Percentiles rank a stretch among this genome's conserved stretches.
Evolutionary conservation across 768 basidiomycete species (phyloP).

Genomic region (Polyporus arcularius): DNA sequence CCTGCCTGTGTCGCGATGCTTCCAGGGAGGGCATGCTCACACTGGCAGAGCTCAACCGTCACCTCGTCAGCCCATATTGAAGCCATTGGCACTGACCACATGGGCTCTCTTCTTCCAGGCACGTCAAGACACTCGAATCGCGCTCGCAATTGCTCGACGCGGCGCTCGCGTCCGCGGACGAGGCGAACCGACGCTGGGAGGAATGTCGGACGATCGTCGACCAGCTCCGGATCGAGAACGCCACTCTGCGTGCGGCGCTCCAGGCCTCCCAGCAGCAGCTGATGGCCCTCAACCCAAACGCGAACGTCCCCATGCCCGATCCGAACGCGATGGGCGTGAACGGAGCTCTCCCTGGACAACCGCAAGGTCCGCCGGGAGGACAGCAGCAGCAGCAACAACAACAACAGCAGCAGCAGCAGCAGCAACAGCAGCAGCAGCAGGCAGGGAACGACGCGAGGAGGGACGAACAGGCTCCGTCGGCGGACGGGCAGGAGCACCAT

Average conservation of each 20-base stretch:
- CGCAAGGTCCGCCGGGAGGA: not conserved
- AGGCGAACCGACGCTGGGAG: conserved; percentile 88
- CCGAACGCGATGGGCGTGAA: conserved; percentile 1
- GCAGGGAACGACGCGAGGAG: not conserved
- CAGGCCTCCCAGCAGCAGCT: conserved; percentile 39
- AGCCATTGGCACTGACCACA: not conserved
- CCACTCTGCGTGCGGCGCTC: conserved; percentile 72
- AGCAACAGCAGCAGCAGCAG: conserved; percentile 7
- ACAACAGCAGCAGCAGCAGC: not conserved
- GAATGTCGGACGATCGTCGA: conserved; percentile 90
- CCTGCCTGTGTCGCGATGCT: no score
- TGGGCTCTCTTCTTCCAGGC: conserved; percentile 43
- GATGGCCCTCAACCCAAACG: conserved; percentile 19
- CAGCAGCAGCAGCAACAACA: conserved; percentile 4
- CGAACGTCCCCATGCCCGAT: conserved; percentile 4
- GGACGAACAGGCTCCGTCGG: conserved; percentile 8
- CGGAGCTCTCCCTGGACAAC: not conserved
- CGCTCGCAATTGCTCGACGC: conserved; percentile 85
- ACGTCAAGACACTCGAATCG: conserved; percentile 85
- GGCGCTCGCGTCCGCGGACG: conserved; percentile 83
- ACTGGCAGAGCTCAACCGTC: no score
- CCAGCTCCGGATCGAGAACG: conserved; percentile 82
- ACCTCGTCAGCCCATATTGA: not conserved
- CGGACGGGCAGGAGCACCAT: conserved; percentile 17
- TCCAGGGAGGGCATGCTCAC: no score